phyloP scores from a whole-genome alignment of 805 yeast genomes.

The Yamadazyma sp. region DNA sequence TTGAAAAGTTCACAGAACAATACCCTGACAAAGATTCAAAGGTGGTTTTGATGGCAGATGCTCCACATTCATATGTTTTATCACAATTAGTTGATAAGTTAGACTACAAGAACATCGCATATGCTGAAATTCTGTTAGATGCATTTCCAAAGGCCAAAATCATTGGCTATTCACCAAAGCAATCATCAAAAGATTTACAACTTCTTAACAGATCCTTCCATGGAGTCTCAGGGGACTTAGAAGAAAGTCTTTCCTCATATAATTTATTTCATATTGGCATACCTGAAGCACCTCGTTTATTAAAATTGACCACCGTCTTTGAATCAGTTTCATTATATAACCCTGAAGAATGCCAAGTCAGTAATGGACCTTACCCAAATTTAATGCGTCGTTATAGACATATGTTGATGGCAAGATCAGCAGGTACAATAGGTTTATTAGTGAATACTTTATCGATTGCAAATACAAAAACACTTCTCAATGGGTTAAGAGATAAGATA shows the following conservation, averaged over 20 bases:
- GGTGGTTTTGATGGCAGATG: constrained; percentile 70
- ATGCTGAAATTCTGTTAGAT: constrained; percentile 30
- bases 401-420: constrained; percentile 86
- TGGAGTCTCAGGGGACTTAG: constrained; percentile 16
- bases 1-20: constrained; percentile 29
- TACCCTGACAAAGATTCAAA: constrained; percentile 28
- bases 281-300: constrained; percentile 77
- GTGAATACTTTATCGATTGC: constrained; percentile 85
- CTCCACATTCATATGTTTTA: constrained; percentile 57
- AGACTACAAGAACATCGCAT: constrained; percentile 29
- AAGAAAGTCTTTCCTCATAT: constrained; percentile 37
- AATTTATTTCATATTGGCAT: constrained; percentile 64
- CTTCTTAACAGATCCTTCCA: constrained; percentile 16
- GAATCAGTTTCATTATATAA: constrained; percentile 50
- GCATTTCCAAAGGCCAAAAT: constrained; percentile 32
- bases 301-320: constrained; percentile 74
- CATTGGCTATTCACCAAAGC: constrained; percentile 37
- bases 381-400: constrained; percentile 78
- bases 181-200: constrained; percentile 1
- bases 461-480: constrained; percentile 67
- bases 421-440: constrained; percentile 87
- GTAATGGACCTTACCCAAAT: constrained; percentile 69
- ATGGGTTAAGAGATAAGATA: constrained; percentile 57
- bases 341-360: constrained; percentile 27
- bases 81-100: constrained; percentile 33